A percentile compares a stretch with the other conserved stretches of the same genome.
These are phyloP conservation scores for Arctium lappa DNA, from an alignment of 129 eudicot species.

Conservation along the genomic window DNA sequence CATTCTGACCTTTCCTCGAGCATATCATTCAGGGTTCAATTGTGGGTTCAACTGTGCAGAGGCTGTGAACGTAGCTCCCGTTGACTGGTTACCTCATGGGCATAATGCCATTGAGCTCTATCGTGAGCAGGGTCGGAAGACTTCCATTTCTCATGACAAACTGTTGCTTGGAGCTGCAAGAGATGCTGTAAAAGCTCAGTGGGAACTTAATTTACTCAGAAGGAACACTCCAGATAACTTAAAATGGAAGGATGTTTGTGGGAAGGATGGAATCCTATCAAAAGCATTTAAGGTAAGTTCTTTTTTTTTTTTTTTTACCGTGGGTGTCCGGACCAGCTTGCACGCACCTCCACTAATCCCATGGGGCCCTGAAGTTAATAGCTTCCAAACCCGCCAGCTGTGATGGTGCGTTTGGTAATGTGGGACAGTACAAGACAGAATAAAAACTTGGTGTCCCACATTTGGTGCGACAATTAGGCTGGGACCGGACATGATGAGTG, in stretches of 20 bases:
- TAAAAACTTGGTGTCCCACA: too few species aligned
- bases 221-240: slow-evolving; percentile 60
- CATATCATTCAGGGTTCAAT: slow-evolving; percentile 97
- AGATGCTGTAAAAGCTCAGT: slow-evolving; percentile 97
- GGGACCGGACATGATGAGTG: too few species aligned
- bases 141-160: slow-evolving; percentile 95
- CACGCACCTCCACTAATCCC: too few species aligned
- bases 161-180: slow-evolving; percentile 94
- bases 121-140: slow-evolving; percentile 79
- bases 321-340: too few species aligned
- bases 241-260: slow-evolving; percentile 90
- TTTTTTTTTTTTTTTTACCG: too few species aligned
- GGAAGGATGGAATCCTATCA: slow-evolving; percentile 85
- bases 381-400: too few species aligned
- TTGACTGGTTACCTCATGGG: slow-evolving; percentile 98
- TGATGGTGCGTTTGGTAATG: too few species aligned
- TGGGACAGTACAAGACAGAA: too few species aligned
- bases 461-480: too few species aligned
- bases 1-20: slow-evolving; percentile 92
- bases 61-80: slow-evolving; percentile 96
- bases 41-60: slow-evolving; percentile 98
- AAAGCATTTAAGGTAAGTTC: slow-evolving; percentile 66
- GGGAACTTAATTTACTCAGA: slow-evolving; percentile 85
- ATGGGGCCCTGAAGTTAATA: too few species aligned
- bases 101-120: slow-evolving; percentile 89